Percentiles rank a stretch among this genome's conserved stretches.
Conservation (phyloP, 352 stramenopile species). For the Phytophthora multivora region DNA sequence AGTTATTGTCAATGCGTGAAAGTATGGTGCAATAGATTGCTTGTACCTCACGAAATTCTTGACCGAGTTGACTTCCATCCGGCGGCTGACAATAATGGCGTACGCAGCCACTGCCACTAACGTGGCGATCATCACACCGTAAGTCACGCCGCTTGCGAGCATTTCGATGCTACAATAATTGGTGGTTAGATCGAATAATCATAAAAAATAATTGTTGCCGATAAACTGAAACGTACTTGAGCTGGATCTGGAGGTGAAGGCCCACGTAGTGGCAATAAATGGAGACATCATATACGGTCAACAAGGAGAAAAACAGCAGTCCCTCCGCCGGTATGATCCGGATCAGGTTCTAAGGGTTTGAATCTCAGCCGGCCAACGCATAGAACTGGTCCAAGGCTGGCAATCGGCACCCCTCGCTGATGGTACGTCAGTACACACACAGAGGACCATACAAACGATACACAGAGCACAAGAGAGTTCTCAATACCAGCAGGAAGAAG, state of each 20-base stretch:
- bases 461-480: no score
- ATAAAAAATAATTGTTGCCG: not conserved
- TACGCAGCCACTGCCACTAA: conserved; percentile 65
- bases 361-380: conserved; percentile 59
- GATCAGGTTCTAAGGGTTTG: conserved; percentile 72
- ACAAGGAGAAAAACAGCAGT: conserved; percentile 48
- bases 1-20: not conserved
- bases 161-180: conserved; percentile 26
- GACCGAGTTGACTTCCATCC: conserved; percentile 55
- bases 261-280: not conserved
- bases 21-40: not conserved
- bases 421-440: conserved; percentile 42
- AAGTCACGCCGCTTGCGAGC: conserved; percentile 53
- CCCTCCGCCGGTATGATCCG: conserved; percentile 65
- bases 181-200: not conserved
- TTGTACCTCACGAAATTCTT: conserved; percentile 69
- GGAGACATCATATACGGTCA: conserved; percentile 25
- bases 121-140: conserved; percentile 65
- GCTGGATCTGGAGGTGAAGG: not conserved
- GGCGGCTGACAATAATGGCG: conserved; percentile 65
- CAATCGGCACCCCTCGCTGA: conserved; percentile 68
- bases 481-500: no score
- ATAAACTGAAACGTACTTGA: conserved; percentile 4
- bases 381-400: conserved; percentile 52
- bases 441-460: not conserved